phyloP scores from a whole-genome alignment of 352 stramenopile species.

The Phytophthora hybrid region DNA sequence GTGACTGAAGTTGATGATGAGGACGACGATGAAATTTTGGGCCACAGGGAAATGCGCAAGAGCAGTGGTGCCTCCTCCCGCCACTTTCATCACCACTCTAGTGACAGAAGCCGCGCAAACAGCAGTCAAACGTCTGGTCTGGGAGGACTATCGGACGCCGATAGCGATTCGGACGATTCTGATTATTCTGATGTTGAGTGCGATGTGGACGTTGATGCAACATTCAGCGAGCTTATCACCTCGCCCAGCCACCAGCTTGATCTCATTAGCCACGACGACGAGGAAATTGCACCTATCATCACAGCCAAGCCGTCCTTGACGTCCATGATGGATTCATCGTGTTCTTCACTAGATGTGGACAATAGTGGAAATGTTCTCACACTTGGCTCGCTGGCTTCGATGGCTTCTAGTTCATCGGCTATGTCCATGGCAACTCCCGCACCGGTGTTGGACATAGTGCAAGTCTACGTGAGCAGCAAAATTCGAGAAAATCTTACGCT shows the following conservation, averaged over 20 bases:
- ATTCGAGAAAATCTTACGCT: slow-evolving; percentile 84
- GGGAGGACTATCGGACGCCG: slow-evolving; percentile 39
- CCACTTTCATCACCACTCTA: slow-evolving; percentile 45
- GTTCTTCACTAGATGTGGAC: slow-evolving; percentile 46
- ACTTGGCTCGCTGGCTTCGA: slow-evolving; percentile 28
- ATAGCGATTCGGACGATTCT: slow-evolving; percentile 66
- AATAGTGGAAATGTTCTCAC: slow-evolving; percentile 32
- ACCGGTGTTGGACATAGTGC: slow-evolving; percentile 59
- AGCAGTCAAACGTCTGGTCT: slow-evolving; percentile 43
- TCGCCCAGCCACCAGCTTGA: slow-evolving; percentile 59
- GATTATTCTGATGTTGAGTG: slow-evolving; percentile 86
- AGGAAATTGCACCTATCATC: slow-evolving; percentile 67
- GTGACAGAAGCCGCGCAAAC: slow-evolving; percentile 41
- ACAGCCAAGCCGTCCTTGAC: slow-evolving; percentile 28
- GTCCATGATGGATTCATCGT: slow-evolving; percentile 39
- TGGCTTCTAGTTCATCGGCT: slow-evolving; percentile 35
- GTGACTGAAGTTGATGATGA: slow-evolving; percentile 81
- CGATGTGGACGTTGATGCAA: slow-evolving; percentile 89
- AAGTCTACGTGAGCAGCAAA: slow-evolving; percentile 91
- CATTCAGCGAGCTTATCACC: slow-evolving; percentile 86
- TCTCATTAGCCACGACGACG: slow-evolving; percentile 66
- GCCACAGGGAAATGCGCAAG: slow-evolving; percentile 45
- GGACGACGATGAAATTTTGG: slow-evolving; percentile 66
- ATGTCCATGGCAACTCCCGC: slow-evolving; percentile 26
- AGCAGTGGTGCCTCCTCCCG: slow-evolving; percentile 47